A percentile compares a stretch with the other conserved stretches of the same genome.
Conservation (phyloP, 768 basidiomycete species). For the Amanita fuliginea region DNA sequence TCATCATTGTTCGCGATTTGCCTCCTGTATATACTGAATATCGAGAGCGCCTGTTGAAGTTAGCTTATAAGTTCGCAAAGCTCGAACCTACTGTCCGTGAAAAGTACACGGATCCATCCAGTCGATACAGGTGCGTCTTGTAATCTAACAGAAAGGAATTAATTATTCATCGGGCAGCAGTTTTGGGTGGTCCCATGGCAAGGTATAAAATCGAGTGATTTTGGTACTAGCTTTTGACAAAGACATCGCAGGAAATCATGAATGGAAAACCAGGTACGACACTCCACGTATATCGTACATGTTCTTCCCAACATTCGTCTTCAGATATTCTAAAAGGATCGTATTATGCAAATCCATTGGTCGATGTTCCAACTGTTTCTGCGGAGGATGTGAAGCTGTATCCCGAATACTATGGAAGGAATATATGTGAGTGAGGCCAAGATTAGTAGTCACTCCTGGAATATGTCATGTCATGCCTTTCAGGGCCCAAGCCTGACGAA, state of each 20-base stretch:
- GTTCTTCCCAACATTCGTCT: neutral
- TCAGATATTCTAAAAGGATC: constrained; percentile 83
- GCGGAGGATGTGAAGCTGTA: constrained; percentile 41
- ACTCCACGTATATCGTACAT: neutral
- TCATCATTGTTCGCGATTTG: constrained; percentile 75
- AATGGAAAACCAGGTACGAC: constrained; percentile 74
- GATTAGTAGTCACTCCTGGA: neutral
- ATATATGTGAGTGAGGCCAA: constrained; percentile 57
- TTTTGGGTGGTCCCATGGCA: constrained; percentile 98
- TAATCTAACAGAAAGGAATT: neutral
- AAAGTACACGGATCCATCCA: constrained; percentile 59
- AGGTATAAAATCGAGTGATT: constrained; percentile 30
- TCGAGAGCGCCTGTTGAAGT: constrained; percentile 61
- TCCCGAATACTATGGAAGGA: constrained; percentile 79
- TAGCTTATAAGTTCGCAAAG: constrained; percentile 67
- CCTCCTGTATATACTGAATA: constrained; percentile 52
- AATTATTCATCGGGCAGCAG: constrained; percentile 20
- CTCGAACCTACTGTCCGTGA: constrained; percentile 60
- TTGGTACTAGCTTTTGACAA: constrained; percentile 1
- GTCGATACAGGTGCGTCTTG: constrained; percentile 60
- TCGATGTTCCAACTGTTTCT: constrained; percentile 56
- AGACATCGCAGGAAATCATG: constrained; percentile 69
- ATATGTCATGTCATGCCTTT: neutral
- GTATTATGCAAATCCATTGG: constrained; percentile 82
- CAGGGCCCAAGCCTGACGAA: constrained; percentile 58